Percentiles rank a stretch among this genome's conserved stretches.
Evolutionary conservation across 2,329 filamentous ascomycete species (phyloP).

Genomic region (Fusarium austroafricanum): DNA sequence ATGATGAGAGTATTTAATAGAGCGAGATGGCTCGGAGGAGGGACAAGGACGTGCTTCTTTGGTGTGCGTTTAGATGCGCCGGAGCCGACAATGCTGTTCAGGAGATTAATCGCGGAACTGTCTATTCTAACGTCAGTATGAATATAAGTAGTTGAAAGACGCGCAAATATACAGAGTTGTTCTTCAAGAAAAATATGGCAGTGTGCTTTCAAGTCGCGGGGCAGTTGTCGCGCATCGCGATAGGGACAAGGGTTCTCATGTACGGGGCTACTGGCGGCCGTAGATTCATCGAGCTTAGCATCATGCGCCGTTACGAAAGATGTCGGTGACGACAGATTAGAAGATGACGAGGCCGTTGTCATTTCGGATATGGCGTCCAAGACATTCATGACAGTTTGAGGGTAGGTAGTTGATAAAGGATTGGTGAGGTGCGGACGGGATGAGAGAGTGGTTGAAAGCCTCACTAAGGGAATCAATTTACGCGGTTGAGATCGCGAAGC

Average conservation of each 20-base stretch:
- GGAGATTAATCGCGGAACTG: constrained; percentile 67
- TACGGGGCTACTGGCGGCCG: constrained; percentile 52
- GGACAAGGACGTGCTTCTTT: constrained; percentile 66
- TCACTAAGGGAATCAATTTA: constrained; percentile 30
- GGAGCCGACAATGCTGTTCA: constrained; percentile 71
- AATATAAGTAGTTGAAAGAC: neutral
- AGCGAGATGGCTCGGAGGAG: constrained; percentile 78
- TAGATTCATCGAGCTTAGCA: constrained; percentile 47
- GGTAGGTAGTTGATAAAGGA: neutral
- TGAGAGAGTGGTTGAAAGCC: neutral
- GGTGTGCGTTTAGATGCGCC: constrained; percentile 54
- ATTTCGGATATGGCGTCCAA: constrained; percentile 32
- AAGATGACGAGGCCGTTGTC: constrained; percentile 38
- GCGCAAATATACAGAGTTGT: constrained; percentile 67
- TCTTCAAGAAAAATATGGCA: constrained; percentile 81
- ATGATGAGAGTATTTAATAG: constrained; percentile 84
- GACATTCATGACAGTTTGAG: constrained; percentile 23
- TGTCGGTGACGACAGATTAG: constrained; percentile 46
- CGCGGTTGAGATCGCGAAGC: constrained; percentile 35
- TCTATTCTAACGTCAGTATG: constrained; percentile 40
- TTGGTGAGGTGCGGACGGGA: neutral
- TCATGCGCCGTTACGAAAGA: constrained; percentile 53
- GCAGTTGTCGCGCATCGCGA: constrained; percentile 66
- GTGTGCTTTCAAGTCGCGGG: constrained; percentile 73
- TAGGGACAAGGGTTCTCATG: constrained; percentile 55